Evolutionary conservation across 805 yeast species (phyloP).

Genomic region (Monosporozyma unispora): DNA sequence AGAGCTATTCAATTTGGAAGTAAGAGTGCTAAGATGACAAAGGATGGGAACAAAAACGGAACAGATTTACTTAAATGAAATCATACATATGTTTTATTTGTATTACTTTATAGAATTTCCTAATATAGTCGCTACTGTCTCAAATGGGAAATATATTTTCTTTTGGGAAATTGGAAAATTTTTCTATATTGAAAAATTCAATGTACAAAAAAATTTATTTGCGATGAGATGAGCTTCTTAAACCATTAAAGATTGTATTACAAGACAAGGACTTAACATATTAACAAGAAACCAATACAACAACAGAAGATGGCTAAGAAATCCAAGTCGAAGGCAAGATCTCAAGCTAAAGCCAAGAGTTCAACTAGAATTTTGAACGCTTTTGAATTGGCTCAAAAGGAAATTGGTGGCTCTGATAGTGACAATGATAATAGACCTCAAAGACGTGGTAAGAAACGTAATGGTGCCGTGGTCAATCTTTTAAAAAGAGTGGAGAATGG

Average conservation of each 20-base stretch:
- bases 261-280: background rate
- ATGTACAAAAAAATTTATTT: background rate
- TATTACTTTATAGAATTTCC: no score
- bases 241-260: no score
- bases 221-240: no score
- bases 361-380: conserved; percentile 40
- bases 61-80: conserved; percentile 38
- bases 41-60: conserved; percentile 69
- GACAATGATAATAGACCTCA: conserved; percentile 28
- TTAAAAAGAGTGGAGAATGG: conserved; percentile 16
- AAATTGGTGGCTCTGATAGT: conserved; percentile 26
- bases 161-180: background rate
- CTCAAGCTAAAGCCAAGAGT: conserved; percentile 24
- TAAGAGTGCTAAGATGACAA: conserved; percentile 84
- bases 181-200: background rate
- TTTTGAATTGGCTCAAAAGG: conserved; percentile 40
- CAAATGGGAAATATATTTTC: background rate
- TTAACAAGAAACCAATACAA: background rate
- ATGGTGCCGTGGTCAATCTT: conserved; percentile 34
- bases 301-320: conserved; percentile 18
- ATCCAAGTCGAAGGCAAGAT: conserved; percentile 19
- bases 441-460: conserved; percentile 13
- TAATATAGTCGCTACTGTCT: background rate
- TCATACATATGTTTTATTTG: background rate
- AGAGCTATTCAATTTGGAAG: conserved; percentile 97